phyloP scores from a whole-genome alignment of 441 rosid genomes.

The Jatropha multifida region DNA sequence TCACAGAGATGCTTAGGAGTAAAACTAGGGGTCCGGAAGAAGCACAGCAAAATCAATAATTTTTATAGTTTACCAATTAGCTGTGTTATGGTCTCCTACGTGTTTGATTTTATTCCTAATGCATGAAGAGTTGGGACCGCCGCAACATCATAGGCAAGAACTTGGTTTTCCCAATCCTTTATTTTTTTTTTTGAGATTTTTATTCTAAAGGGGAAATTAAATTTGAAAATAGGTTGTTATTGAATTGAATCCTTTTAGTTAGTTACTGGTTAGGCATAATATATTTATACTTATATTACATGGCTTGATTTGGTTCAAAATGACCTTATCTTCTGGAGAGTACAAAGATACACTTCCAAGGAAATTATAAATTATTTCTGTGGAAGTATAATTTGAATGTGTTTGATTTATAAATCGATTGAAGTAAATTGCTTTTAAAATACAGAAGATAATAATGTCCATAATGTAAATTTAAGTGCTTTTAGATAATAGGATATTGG shows the following conservation, averaged over 20 bases:
- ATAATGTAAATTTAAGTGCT: too few relatives aligned
- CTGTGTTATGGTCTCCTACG: slow-evolving; percentile 10
- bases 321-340: too few relatives aligned
- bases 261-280: background rate
- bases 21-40: slow-evolving; percentile 67
- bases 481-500: too few relatives aligned
- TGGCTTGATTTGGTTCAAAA: too few relatives aligned
- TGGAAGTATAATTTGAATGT: too few relatives aligned
- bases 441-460: too few relatives aligned
- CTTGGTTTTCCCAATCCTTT: background rate
- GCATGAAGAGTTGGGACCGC: background rate
- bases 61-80: slow-evolving; percentile 2
- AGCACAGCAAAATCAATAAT: slow-evolving; percentile 36
- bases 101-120: slow-evolving; percentile 4
- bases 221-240: slow-evolving; percentile 3
- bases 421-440: too few relatives aligned
- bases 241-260: background rate
- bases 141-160: background rate
- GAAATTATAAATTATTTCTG: too few relatives aligned
- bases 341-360: too few relatives aligned
- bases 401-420: too few relatives aligned
- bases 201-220: slow-evolving; percentile 7
- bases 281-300: too few relatives aligned
- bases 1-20: slow-evolving; percentile 82
- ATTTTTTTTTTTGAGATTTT: background rate